phyloP scores from a whole-genome alignment of 805 yeast species.

The Priceomyces castillae region DNA sequence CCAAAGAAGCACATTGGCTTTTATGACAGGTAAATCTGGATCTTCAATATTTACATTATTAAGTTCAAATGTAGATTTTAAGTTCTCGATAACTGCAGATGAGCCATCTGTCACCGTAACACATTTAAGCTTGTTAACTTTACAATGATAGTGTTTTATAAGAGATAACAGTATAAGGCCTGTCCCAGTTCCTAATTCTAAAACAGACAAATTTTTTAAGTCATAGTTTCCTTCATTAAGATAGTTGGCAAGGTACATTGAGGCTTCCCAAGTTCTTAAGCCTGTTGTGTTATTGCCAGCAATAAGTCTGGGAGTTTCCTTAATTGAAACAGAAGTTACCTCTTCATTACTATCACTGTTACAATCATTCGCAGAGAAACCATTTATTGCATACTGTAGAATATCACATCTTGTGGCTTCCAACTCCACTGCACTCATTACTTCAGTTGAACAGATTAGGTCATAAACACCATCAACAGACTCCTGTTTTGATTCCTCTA shows the following conservation, averaged over 20 bases:
- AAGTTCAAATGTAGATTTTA: constrained; percentile 42
- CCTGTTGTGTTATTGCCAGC: constrained; percentile 87
- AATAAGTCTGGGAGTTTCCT: constrained; percentile 62
- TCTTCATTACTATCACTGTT: constrained; percentile 1
- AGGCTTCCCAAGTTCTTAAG: constrained; percentile 91
- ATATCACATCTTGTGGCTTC: constrained; percentile 39
- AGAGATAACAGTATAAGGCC: constrained; percentile 67
- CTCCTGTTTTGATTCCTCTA: constrained; percentile 31
- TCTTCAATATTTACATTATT: constrained; percentile 32
- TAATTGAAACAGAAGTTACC: constrained; percentile 32
- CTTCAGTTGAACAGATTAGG: constrained; percentile 26
- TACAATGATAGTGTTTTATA: constrained; percentile 20
- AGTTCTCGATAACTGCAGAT: constrained; percentile 47
- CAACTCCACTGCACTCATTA: constrained; percentile 31
- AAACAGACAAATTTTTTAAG: constrained; percentile 30
- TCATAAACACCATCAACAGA: constrained; percentile 45
- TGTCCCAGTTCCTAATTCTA: constrained; percentile 90
- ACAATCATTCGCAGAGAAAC: constrained; percentile 14
- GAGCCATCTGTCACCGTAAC: constrained; percentile 69
- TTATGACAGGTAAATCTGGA: constrained; percentile 7
- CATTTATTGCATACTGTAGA: constrained; percentile 31
- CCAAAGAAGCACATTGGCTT: constrained; percentile 47
- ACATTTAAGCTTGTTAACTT: constrained; percentile 14
- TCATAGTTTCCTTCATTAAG: constrained; percentile 22
- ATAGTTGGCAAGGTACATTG: constrained; percentile 60